phyloP scores from a whole-genome alignment of 225 moss, liverwort and hornwort species.

The Physcomitrellopsis africana region DNA sequence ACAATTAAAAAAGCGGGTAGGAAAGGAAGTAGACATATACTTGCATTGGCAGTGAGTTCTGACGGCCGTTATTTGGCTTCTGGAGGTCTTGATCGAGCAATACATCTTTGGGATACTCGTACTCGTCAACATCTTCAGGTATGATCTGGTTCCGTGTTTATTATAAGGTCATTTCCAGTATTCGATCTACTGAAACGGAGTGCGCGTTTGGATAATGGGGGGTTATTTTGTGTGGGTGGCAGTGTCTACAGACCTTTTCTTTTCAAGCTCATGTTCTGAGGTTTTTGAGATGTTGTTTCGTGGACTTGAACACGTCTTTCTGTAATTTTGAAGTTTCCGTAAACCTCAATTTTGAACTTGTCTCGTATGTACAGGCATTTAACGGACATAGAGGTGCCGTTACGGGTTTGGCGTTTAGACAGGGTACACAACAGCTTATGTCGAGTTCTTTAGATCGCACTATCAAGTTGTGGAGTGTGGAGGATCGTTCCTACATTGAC shows the following conservation, averaged over 20 bases:
- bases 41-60: slow-evolving; percentile 88
- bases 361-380: slow-evolving; percentile 62
- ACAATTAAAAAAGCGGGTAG: slow-evolving; percentile 44
- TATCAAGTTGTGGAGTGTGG: slow-evolving; percentile 95
- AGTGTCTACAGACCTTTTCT: background rate
- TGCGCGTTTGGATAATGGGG: background rate
- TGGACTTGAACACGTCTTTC: background rate
- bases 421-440: slow-evolving; percentile 96
- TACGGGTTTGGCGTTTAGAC: slow-evolving; percentile 84
- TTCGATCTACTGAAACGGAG: background rate
- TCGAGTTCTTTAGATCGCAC: slow-evolving; percentile 89
- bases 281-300: background rate
- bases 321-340: background rate
- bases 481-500: slow-evolving; percentile 92
- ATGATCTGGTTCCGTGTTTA: background rate
- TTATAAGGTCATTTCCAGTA: background rate
- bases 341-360: background rate
- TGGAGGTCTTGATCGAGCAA: slow-evolving; percentile 83
- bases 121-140: slow-evolving; percentile 91
- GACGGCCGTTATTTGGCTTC: slow-evolving; percentile 94
- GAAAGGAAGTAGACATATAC: slow-evolving; percentile 84
- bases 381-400: slow-evolving; percentile 95
- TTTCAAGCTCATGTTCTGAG: background rate
- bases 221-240: background rate
- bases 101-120: slow-evolving; percentile 96